A percentile compares a stretch with the other conserved stretches of the same genome.
Conservation (phyloP, 208 protist genomes). For the Kentomonas sorsogonicus region DNA sequence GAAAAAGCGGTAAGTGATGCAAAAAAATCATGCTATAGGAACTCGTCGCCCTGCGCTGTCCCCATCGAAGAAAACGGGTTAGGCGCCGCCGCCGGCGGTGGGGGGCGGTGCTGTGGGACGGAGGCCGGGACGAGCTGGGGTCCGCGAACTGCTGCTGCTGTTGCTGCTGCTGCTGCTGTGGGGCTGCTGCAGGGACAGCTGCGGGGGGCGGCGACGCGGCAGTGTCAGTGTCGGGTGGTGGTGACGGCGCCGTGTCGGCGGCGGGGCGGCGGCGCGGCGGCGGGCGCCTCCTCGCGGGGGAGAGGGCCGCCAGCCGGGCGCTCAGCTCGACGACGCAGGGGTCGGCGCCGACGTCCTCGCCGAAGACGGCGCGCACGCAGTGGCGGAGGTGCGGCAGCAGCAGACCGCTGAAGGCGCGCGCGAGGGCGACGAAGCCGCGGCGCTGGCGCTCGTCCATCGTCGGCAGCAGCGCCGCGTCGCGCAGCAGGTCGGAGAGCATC, state of each 20-base stretch:
- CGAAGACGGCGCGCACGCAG: slow-evolving; percentile 39
- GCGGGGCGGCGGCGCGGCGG: neutral
- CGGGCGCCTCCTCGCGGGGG: neutral
- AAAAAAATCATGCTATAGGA: too few species aligned
- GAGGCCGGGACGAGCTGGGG: neutral
- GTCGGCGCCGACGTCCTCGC: slow-evolving; percentile 14
- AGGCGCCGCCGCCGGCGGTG: neutral
- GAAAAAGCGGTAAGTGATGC: too few species aligned
- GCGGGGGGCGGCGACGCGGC: neutral
- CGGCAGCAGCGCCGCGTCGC: slow-evolving; percentile 43
- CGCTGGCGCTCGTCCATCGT: slow-evolving; percentile 52
- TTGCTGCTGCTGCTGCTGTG: neutral
- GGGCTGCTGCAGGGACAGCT: neutral
- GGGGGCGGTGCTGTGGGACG: neutral
- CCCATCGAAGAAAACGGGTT: too few species aligned
- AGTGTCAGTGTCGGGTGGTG: neutral
- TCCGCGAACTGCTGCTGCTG: neutral
- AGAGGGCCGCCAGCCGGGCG: slow-evolving; percentile 18
- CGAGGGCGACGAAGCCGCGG: slow-evolving; percentile 38
- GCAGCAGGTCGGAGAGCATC: slow-evolving; percentile 52
- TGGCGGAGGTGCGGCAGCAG: slow-evolving; percentile 59
- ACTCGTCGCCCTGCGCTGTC: too few species aligned
- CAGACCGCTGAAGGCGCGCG: slow-evolving; percentile 48
- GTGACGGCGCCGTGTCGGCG: neutral
- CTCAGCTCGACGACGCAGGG: slow-evolving; percentile 5